Evolutionary conservation across 2,329 filamentous ascomycete genomes (phyloP).

Genomic region (Stagonosporopsis tanaceti): DNA sequence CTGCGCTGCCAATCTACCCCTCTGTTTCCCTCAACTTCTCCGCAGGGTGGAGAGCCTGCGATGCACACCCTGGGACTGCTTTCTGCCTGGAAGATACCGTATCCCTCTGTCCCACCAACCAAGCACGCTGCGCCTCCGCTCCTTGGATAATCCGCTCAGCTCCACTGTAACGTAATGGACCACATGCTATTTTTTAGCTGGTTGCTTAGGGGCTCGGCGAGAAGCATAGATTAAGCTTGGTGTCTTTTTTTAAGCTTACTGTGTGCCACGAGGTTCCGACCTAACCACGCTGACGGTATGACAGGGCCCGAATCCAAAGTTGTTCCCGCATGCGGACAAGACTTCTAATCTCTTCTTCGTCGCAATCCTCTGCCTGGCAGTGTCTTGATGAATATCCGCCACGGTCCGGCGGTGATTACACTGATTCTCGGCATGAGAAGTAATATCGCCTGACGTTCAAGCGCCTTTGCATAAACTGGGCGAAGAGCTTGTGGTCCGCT

Average conservation of each 20-base stretch:
- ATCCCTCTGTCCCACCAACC: slow-evolving; percentile 22
- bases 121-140: slow-evolving; percentile 25
- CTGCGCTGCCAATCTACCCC: slow-evolving; percentile 2
- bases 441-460: slow-evolving; percentile 13
- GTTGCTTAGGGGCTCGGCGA: slow-evolving; percentile 33
- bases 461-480: slow-evolving; percentile 17
- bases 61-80: slow-evolving; percentile 8
- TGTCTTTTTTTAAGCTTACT: slow-evolving; percentile 48
- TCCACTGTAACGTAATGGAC: slow-evolving; percentile 44
- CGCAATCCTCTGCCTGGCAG: background rate
- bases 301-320: slow-evolving; percentile 5
- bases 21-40: slow-evolving; percentile 3
- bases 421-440: slow-evolving; percentile 8
- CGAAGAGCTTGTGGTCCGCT: slow-evolving; percentile 2
- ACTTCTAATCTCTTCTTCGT: slow-evolving; percentile 7
- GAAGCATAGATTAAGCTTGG: slow-evolving; percentile 40
- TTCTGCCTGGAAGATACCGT: slow-evolving; percentile 29
- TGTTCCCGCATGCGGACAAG: slow-evolving; percentile 3
- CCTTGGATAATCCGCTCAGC: slow-evolving; percentile 40
- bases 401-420: slow-evolving; percentile 12
- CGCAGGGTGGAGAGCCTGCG: slow-evolving; percentile 10
- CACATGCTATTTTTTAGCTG: slow-evolving; percentile 29
- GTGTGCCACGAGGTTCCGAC: slow-evolving; percentile 37
- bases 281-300: slow-evolving; percentile 27
- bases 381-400: slow-evolving; percentile 3